Evolutionary conservation across 148 eudicot genomes (phyloP).

Genomic region (Dysphania ambrosioides): DNA sequence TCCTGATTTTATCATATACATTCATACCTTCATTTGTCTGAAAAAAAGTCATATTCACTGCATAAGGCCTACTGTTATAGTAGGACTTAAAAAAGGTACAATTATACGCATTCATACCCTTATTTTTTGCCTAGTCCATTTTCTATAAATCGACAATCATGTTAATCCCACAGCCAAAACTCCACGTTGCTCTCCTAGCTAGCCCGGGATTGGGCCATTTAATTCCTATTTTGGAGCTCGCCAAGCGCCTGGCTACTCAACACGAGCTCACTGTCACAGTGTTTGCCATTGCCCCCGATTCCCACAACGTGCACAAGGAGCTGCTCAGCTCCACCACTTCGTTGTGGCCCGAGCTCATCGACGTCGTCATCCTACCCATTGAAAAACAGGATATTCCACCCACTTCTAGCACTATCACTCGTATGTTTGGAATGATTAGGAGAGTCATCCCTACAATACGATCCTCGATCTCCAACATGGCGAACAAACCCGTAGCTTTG

Average conservation of each 20-base stretch:
- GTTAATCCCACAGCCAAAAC: constrained; percentile 20
- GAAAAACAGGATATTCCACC: not conserved
- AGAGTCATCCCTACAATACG: constrained; percentile 30
- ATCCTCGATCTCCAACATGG: constrained; percentile 24
- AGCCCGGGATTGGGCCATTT: constrained; percentile 63
- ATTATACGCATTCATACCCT: too few species aligned
- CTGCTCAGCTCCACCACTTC: constrained; percentile 26
- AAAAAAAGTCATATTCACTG: too few species aligned
- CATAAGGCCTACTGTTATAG: too few species aligned
- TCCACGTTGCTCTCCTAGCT: constrained; percentile 40
- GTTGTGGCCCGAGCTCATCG: constrained; percentile 28
- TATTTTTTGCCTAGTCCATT: not conserved
- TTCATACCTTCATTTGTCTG: too few species aligned
- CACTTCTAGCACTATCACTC: constrained; percentile 20
- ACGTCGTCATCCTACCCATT: constrained; percentile 35
- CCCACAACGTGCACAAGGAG: constrained; percentile 23
- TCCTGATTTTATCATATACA: too few species aligned
- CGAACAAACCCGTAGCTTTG: constrained; percentile 36
- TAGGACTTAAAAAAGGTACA: too few species aligned
- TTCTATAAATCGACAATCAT: constrained; percentile 19
- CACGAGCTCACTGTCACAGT: constrained; percentile 39
- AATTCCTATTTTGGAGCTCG: constrained; percentile 44
- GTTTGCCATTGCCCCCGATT: constrained; percentile 28
- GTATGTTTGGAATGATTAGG: constrained; percentile 25
- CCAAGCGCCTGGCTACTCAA: constrained; percentile 37